Conservation (phyloP, 2,329 filamentous ascomycete species). For the Monosporascus sp. region DNA sequence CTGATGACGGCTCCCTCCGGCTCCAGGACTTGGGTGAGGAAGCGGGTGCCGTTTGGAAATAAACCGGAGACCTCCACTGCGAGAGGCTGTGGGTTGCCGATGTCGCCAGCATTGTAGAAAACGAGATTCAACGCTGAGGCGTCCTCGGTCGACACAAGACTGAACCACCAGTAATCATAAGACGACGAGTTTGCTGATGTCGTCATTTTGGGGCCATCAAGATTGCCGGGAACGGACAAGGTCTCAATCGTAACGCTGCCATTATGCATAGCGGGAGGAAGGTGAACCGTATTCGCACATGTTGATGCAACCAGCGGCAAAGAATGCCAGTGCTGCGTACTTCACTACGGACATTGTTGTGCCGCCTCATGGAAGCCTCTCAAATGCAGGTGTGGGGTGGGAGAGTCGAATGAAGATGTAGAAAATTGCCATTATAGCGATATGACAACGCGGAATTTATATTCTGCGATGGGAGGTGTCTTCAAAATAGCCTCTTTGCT, state of each 20-base stretch:
- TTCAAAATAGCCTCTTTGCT: too few relatives aligned
- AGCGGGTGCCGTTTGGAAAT: not conserved
- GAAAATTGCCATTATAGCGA: too few relatives aligned
- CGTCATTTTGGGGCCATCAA: slow-evolving; percentile 27
- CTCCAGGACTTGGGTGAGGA: not conserved
- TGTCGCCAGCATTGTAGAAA: not conserved
- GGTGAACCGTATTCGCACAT: too few relatives aligned
- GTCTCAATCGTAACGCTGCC: not conserved
- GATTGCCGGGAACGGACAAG: not conserved
- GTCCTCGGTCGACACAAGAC: not conserved
- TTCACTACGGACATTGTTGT: too few relatives aligned
- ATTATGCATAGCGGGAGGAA: too few relatives aligned
- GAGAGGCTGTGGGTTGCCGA: not conserved
- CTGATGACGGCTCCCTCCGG: not conserved
- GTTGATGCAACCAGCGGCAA: too few relatives aligned
- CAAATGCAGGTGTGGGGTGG: too few relatives aligned
- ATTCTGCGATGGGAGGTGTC: too few relatives aligned
- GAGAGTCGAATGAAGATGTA: too few relatives aligned
- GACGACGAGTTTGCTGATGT: not conserved
- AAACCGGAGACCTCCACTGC: not conserved
- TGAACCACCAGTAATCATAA: not conserved
- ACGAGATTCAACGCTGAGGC: not conserved
- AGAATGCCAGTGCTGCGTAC: too few relatives aligned
- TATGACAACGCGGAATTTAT: too few relatives aligned
- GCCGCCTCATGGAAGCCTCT: too few relatives aligned